A percentile compares a stretch with the other conserved stretches of the same genome.
phyloP scores from a whole-genome alignment of 768 basidiomycete genomes.

The Rhodotorula paludigena region DNA sequence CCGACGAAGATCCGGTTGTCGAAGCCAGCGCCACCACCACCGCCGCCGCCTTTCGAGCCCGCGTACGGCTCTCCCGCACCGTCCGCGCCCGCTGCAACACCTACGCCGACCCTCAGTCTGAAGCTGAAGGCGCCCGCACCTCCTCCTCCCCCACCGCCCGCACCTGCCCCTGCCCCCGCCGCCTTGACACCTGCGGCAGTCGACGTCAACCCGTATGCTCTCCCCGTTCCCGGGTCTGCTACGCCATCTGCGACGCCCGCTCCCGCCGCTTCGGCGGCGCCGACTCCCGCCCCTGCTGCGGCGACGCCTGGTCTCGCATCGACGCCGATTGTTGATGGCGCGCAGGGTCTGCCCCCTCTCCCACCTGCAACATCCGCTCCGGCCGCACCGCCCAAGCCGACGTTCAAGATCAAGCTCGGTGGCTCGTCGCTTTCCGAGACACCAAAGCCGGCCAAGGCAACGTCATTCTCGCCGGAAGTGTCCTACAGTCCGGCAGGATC shows the following conservation, averaged over 20 bases:
- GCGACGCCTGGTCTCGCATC: neutral
- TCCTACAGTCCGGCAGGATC: slow-evolving; percentile 44
- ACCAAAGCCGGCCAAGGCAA: slow-evolving; percentile 1
- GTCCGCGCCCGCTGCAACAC: slow-evolving; percentile 2
- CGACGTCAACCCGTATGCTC: neutral
- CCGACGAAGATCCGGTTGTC: neutral
- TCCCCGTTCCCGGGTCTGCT: neutral
- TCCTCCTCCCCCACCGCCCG: slow-evolving; percentile 26
- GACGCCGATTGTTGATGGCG: too few species aligned
- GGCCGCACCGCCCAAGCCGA: slow-evolving; percentile 5
- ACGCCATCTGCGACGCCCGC: neutral
- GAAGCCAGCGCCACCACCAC: neutral
- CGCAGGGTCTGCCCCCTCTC: too few species aligned
- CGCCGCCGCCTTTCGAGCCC: neutral
- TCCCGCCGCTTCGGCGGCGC: neutral
- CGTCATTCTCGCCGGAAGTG: slow-evolving; percentile 23
- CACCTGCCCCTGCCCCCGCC: neutral
- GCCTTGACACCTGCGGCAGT: neutral
- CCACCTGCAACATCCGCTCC: neutral
- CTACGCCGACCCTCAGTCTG: slow-evolving; percentile 32
- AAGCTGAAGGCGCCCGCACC: slow-evolving; percentile 42
- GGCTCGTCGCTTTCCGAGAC: slow-evolving; percentile 40
- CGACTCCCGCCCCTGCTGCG: neutral
- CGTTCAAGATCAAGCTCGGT: slow-evolving; percentile 47
- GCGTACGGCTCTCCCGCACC: slow-evolving; percentile 37